Evolutionary conservation across 1,284 basidiomycete species (phyloP).

Genomic region (Ceratobasidium sp.): DNA sequence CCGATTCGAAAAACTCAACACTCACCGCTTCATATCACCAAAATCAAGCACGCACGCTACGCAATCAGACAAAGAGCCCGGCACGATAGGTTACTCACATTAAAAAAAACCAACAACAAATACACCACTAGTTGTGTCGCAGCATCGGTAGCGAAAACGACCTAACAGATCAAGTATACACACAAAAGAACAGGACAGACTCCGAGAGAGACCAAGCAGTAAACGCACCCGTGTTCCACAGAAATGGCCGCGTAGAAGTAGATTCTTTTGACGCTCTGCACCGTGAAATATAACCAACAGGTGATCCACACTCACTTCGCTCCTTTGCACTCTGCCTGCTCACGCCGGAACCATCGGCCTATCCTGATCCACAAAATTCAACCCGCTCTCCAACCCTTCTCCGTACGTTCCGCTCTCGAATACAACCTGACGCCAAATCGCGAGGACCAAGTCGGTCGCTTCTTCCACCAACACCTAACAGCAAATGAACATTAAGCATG

Average conservation of each 20-base stretch:
- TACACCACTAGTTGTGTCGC: slow-evolving; percentile 27
- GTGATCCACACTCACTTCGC: slow-evolving; percentile 31
- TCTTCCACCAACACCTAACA: slow-evolving; percentile 89
- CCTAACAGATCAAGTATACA: slow-evolving; percentile 47
- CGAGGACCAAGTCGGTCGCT: slow-evolving; percentile 78
- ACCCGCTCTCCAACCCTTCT: slow-evolving; percentile 84
- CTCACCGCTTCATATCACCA: background rate
- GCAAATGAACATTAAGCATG: background rate
- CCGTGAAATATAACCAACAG: background rate
- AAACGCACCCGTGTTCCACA: slow-evolving; percentile 39
- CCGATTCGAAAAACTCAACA: background rate
- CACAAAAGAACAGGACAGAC: slow-evolving; percentile 2
- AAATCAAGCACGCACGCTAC: background rate
- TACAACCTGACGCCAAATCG: slow-evolving; percentile 88
- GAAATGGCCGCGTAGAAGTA: background rate
- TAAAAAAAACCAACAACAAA: slow-evolving; percentile 35
- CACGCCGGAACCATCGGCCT: slow-evolving; percentile 27
- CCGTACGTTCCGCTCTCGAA: slow-evolving; percentile 92
- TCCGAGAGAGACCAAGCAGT: too few relatives aligned
- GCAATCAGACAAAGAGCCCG: slow-evolving; percentile 1
- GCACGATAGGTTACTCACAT: slow-evolving; percentile 40
- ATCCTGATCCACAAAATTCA: slow-evolving; percentile 73
- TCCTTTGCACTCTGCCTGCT: background rate
- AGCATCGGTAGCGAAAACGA: background rate
- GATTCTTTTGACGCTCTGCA: background rate